A percentile compares a stretch with the other conserved stretches of the same genome.
These are phyloP conservation scores for Jaminaea rosea DNA, from an alignment of 1,284 basidiomycete species.

Conservation along the genomic window DNA sequence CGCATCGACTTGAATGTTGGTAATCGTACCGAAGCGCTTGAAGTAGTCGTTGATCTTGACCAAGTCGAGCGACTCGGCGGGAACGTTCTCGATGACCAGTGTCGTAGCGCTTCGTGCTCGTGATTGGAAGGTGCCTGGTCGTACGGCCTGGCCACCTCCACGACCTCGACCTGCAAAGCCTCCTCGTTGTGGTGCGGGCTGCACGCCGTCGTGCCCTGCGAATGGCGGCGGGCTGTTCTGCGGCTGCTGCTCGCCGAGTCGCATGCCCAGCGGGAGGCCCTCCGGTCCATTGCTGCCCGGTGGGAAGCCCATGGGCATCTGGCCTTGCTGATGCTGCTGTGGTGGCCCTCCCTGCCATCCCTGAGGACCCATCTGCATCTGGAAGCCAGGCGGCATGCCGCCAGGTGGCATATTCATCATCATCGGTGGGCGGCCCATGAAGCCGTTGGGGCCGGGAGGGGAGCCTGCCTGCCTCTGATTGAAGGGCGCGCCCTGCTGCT, in stretches of 20 bases:
- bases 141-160: constrained; percentile 49
- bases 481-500: background rate
- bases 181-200: constrained; percentile 11
- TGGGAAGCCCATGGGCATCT: background rate
- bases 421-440: constrained; percentile 1
- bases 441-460: background rate
- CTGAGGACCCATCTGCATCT: background rate
- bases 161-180: constrained; percentile 52
- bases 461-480: background rate
- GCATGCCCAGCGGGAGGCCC: background rate
- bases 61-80: constrained; percentile 67
- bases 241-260: background rate
- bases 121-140: constrained; percentile 50
- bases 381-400: background rate
- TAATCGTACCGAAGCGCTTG: constrained; percentile 81
- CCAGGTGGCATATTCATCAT: background rate
- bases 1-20: constrained; percentile 80
- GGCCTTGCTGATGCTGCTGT: too few species aligned
- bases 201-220: too few species aligned
- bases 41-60: constrained; percentile 79
- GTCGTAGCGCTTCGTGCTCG: constrained; percentile 58
- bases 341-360: background rate
- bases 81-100: constrained; percentile 87
- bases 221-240: background rate
- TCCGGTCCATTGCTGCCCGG: background rate